A percentile compares a stretch with the other conserved stretches of the same genome.
Conservation (phyloP, 1,284 basidiomycete species). For the Tilletia indica region DNA sequence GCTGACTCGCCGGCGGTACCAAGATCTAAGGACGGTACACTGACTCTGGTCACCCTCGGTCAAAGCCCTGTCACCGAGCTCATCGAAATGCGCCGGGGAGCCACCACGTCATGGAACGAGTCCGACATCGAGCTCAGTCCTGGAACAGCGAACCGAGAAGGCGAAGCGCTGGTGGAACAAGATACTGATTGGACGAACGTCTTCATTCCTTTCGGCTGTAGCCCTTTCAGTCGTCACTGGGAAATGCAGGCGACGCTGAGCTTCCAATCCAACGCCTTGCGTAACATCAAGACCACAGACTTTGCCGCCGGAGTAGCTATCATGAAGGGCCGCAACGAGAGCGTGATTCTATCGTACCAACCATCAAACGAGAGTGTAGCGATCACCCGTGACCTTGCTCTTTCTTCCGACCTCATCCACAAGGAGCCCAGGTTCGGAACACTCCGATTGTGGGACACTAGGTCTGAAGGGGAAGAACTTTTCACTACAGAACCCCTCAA, state of each 20-base stretch:
- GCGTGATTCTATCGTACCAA: slow-evolving; percentile 25
- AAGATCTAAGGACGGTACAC: slow-evolving; percentile 9
- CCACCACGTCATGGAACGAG: slow-evolving; percentile 18
- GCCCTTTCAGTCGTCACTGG: slow-evolving; percentile 23
- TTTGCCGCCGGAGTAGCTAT: slow-evolving; percentile 30
- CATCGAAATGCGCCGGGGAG: slow-evolving; percentile 17
- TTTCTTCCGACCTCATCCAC: slow-evolving; percentile 19
- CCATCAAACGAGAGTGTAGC: slow-evolving; percentile 28
- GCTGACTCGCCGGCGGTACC: neutral
- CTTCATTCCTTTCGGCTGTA: slow-evolving; percentile 24
- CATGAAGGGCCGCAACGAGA: slow-evolving; percentile 20
- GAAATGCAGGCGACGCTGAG: slow-evolving; percentile 25
- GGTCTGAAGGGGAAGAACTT: neutral
- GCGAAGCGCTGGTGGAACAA: neutral
- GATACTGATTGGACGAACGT: slow-evolving; percentile 12
- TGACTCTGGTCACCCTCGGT: slow-evolving; percentile 28
- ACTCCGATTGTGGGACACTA: slow-evolving; percentile 27
- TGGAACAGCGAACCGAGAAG: slow-evolving; percentile 10
- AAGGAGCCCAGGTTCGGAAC: slow-evolving; percentile 25
- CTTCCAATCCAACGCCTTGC: slow-evolving; percentile 25
- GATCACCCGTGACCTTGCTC: slow-evolving; percentile 26
- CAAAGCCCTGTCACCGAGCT: slow-evolving; percentile 25
- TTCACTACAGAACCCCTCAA: slow-evolving; percentile 15
- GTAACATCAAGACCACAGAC: slow-evolving; percentile 16
- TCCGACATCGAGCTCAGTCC: slow-evolving; percentile 11